Evolutionary conservation across 2,329 filamentous ascomycete species (phyloP).

Genomic region (Nemania diffusa): DNA sequence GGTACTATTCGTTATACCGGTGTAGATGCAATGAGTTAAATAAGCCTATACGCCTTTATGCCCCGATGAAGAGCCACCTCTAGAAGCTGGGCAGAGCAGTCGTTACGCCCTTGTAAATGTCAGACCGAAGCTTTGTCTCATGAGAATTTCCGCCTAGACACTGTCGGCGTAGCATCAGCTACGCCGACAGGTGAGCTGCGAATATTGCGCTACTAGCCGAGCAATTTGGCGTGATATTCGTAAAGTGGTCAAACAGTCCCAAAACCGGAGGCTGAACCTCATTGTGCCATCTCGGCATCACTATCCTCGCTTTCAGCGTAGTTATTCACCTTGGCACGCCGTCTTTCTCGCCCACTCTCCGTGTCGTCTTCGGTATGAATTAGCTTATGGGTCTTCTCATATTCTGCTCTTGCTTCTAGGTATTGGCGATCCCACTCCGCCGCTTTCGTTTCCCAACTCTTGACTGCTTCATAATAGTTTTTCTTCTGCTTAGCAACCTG

Average conservation of each 20-base stretch:
- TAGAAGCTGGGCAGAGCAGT: slow-evolving; percentile 11
- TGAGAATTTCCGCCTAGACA: neutral
- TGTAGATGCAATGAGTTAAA: slow-evolving; percentile 21
- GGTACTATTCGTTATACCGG: neutral
- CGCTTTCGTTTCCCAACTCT: slow-evolving; percentile 69
- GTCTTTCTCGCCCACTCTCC: slow-evolving; percentile 44
- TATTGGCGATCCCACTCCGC: slow-evolving; percentile 79
- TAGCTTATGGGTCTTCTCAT: slow-evolving; percentile 64
- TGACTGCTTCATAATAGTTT: slow-evolving; percentile 67
- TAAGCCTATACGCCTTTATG: slow-evolving; percentile 20
- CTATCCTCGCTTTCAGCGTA: slow-evolving; percentile 54
- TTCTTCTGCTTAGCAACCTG: slow-evolving; percentile 77
- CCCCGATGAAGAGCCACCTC: neutral
- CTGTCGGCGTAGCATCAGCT: neutral
- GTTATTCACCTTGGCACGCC: slow-evolving; percentile 50
- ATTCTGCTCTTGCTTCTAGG: slow-evolving; percentile 61
- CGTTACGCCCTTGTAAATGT: slow-evolving; percentile 25
- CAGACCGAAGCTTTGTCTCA: neutral
- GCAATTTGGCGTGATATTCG: neutral
- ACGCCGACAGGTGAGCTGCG: neutral
- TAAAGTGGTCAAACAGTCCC: neutral
- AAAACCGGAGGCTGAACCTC: neutral
- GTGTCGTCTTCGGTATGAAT: slow-evolving; percentile 46
- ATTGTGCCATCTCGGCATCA: slow-evolving; percentile 46
- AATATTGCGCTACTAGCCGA: neutral